phyloP scores from a whole-genome alignment of 2,329 filamentous ascomycete genomes.

The Colletotrichum noveboracense region DNA sequence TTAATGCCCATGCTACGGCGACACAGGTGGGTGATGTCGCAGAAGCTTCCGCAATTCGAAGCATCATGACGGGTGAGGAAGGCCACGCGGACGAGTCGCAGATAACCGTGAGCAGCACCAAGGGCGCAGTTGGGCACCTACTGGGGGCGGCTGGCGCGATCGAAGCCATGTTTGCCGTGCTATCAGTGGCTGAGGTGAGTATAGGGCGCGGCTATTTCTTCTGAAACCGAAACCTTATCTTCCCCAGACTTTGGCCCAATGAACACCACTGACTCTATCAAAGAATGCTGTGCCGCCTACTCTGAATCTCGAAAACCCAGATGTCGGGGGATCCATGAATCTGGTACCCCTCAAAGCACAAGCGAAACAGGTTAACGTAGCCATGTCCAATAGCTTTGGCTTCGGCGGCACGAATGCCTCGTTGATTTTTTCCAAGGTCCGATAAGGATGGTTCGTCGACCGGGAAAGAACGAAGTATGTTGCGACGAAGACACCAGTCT shows the following conservation, averaged over 20 bases:
- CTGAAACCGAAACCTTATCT: constrained; percentile 19
- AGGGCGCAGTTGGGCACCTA: constrained; percentile 90
- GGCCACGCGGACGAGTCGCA: constrained; percentile 65
- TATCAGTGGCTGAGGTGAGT: constrained; percentile 79
- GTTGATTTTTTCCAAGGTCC: constrained; percentile 69
- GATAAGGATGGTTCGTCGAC: neutral
- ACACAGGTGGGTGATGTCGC: constrained; percentile 86
- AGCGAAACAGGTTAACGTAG: constrained; percentile 71
- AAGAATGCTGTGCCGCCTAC: constrained; percentile 86
- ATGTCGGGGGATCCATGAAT: constrained; percentile 78
- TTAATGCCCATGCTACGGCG: constrained; percentile 95
- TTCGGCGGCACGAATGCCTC: constrained; percentile 97
- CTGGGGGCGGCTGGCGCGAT: constrained; percentile 90
- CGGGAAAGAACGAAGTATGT: neutral
- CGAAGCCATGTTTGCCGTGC: constrained; percentile 84
- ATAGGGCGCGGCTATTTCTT: neutral
- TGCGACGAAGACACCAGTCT: neutral
- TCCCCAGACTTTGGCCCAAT: neutral
- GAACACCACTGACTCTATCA: neutral
- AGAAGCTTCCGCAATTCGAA: constrained; percentile 83
- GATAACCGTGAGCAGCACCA: constrained; percentile 90
- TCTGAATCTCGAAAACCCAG: constrained; percentile 75
- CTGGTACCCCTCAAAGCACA: constrained; percentile 80
- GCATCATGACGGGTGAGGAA: constrained; percentile 75
- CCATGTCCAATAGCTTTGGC: constrained; percentile 93